Evolutionary conservation across 1,284 basidiomycete genomes (phyloP).

Genomic region (Papiliotrema terrestris): DNA sequence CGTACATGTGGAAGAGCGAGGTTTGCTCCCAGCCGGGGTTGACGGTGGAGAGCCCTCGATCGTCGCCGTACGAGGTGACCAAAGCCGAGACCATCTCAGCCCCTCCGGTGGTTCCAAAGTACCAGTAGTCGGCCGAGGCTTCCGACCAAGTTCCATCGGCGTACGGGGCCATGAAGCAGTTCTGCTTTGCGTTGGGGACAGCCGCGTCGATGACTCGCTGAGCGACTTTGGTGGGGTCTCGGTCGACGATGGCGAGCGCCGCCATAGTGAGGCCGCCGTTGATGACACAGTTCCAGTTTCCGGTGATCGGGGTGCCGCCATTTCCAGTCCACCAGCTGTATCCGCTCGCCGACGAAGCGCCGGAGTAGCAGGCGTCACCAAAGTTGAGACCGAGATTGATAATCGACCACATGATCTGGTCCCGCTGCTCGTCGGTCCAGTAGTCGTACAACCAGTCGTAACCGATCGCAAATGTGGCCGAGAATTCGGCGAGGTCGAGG

Average conservation of each 20-base stretch:
- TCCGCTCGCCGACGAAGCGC: conserved; percentile 37
- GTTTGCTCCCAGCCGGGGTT: conserved; percentile 73
- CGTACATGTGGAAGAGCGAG: conserved; percentile 87
- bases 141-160: conserved; percentile 92
- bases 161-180: conserved; percentile 65
- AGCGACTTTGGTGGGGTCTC: conserved; percentile 74
- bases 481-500: conserved; percentile 89
- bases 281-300: conserved; percentile 98
- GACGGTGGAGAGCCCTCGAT: conserved; percentile 66
- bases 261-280: conserved; percentile 87
- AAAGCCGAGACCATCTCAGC: conserved; percentile 88
- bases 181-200: conserved; percentile 68
- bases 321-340: conserved; percentile 52
- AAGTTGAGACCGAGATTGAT: conserved; percentile 71
- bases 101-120: conserved; percentile 87
- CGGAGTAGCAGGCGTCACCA: conserved; percentile 58
- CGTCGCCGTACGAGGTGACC: conserved; percentile 76
- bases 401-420: conserved; percentile 68
- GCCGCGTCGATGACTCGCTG: conserved; percentile 62
- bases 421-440: conserved; percentile 72
- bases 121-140: conserved; percentile 87
- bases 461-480: conserved; percentile 79
- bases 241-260: conserved; percentile 83
- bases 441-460: conserved; percentile 92
- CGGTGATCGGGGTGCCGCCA: conserved; percentile 44